Base-by-base conservation (phyloP, 495 filamentous ascomycete species). In the Delitschia confertaspora region DNA sequence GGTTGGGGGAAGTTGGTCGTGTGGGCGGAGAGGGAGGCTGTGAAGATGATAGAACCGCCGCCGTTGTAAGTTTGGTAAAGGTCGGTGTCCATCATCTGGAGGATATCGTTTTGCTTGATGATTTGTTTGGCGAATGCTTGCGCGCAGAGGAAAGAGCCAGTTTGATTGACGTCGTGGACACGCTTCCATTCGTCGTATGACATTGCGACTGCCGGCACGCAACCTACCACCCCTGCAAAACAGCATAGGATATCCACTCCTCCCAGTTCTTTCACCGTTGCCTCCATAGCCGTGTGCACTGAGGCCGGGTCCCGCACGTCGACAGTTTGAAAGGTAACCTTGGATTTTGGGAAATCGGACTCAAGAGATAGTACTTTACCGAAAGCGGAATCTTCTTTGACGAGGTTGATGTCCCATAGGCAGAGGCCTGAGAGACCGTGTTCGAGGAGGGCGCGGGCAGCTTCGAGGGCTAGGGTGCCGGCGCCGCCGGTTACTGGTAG, bases 201-300 rank as follows among this genome's bases (percentile, higher is more conserved):
- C 68, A 78, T 75, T 9, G 76, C 70, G 3, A 79, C 48, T 0
- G 79, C 70, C 36, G 72, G 70, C 2, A 64, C 60, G 45, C 74
- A 79, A 29, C 68, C 69, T 1, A 83, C 80, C 3, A 85, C 68
- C 25, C 83, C 83, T 1, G 77, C 82, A 51, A 85, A 84, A 39
- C 73, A 77, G 47, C 75, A 62, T 4, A 85, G 61, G 29, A 72
- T 71, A 50, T 77, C 66, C 1, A 86, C 56, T 9, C 65, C 58
- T 0, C 77, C 78, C 0, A 83, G 61, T 0, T 60, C 24, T 7
- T 46, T 34, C 0, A 58, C 59, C 0, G 62, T 70, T 0, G 48
- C 29, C 1, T 63, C 49, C 4, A 85, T 62, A 1, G 64, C 69
- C 6, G 57, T 59, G 30, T 68, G 66, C 6, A 64, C 50, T 9